Conservation (phyloP, 257 asterid genomes). For the Orobanche coerulescens region DNA sequence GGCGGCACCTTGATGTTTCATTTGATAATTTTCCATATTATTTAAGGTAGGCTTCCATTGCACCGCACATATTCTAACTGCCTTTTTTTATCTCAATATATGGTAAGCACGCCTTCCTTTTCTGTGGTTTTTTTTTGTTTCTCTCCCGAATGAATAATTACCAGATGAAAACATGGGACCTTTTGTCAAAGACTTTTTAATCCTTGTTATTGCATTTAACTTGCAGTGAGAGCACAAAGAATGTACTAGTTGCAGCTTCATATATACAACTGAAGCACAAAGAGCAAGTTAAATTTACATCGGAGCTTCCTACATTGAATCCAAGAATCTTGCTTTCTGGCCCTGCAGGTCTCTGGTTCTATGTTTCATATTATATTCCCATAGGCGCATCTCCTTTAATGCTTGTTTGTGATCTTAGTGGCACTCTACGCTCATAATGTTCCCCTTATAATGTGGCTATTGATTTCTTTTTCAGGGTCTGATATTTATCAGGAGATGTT, state of each 20-base stretch:
- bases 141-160: slow-evolving; percentile 9
- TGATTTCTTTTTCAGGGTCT: slow-evolving; percentile 56
- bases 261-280: slow-evolving; percentile 71
- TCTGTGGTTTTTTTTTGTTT: background rate
- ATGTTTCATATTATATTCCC: background rate
- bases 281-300: slow-evolving; percentile 57
- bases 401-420: slow-evolving; percentile 18
- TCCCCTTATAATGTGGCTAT: slow-evolving; percentile 6
- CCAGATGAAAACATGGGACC: slow-evolving; percentile 2
- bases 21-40: slow-evolving; percentile 85
- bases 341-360: slow-evolving; percentile 66
- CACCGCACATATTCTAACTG: background rate
- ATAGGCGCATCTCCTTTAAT: background rate
- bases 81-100: background rate
- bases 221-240: slow-evolving; percentile 83
- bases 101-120: background rate
- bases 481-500: slow-evolving; percentile 90
- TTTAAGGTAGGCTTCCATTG: slow-evolving; percentile 46
- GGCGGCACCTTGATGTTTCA: slow-evolving; percentile 53
- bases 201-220: slow-evolving; percentile 19
- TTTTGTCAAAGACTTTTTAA: slow-evolving; percentile 14
- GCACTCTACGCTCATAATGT: background rate
- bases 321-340: slow-evolving; percentile 88
- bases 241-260: slow-evolving; percentile 75
- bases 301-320: slow-evolving; percentile 72